phyloP scores from a whole-genome alignment of 176 grass and related monocot species.

The Bothriochloa decipiens region DNA sequence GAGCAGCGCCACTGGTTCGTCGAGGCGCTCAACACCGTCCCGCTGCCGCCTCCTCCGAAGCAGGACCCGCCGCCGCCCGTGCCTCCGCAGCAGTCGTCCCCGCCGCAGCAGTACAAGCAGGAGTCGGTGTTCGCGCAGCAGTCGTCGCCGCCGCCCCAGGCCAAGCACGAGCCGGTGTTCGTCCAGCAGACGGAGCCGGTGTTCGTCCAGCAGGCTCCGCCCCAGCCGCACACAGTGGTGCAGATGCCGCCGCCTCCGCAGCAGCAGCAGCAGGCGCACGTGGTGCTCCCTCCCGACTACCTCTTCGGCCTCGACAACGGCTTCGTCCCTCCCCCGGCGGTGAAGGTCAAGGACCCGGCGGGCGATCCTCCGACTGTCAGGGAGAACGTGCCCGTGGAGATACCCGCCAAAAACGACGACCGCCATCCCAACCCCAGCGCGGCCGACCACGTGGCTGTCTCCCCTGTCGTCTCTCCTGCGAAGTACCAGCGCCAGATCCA shows the following conservation, averaged over 20 bases:
- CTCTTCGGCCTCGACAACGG: conserved; percentile 80
- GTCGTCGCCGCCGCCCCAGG: background rate
- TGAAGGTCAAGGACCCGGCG: conserved; percentile 74
- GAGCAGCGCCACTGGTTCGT: conserved; percentile 82
- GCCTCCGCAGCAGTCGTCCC: background rate
- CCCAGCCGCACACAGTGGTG: background rate
- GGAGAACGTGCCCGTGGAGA: conserved; percentile 62
- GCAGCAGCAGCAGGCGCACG: background rate
- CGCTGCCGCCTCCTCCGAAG: background rate
- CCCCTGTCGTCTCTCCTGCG: conserved; percentile 48
- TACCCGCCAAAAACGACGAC: conserved; percentile 57
- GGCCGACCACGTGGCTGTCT: conserved; percentile 33
- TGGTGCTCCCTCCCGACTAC: conserved; percentile 57
- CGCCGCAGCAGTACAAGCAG: conserved; percentile 33
- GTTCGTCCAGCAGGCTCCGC: conserved; percentile 31
- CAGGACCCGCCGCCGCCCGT: conserved; percentile 25
- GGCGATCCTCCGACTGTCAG: conserved; percentile 34
- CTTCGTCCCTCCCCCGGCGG: conserved; percentile 75
- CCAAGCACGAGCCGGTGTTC: conserved; percentile 12
- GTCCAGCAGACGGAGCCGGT: conserved; percentile 8
- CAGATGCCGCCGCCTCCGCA: background rate
- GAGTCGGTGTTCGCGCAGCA: conserved; percentile 36
- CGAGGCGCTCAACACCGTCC: conserved; percentile 69
- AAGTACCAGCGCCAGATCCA: conserved; percentile 80
- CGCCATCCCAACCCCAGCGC: conserved; percentile 34